Evolutionary conservation across 176 grass and related monocot species (phyloP).

Genomic region (Cenchrus purpureus): DNA sequence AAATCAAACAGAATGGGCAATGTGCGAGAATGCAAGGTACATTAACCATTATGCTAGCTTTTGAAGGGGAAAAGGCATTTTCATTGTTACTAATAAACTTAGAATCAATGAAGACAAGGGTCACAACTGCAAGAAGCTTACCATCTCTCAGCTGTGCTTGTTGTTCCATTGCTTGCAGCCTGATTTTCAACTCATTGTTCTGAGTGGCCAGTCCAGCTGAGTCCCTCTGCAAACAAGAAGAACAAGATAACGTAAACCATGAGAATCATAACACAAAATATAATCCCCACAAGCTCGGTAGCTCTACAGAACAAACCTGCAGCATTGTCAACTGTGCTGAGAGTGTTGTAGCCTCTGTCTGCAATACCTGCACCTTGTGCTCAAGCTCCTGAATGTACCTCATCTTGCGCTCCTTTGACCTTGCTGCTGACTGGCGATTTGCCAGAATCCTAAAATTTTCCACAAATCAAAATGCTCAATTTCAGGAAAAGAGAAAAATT

Average conservation of each 20-base stretch:
- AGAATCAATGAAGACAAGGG: neutral
- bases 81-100: neutral
- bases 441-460: slow-evolving; percentile 69
- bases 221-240: slow-evolving; percentile 72
- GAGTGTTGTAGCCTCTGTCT: slow-evolving; percentile 92
- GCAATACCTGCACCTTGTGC: slow-evolving; percentile 86
- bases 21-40: neutral
- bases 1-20: slow-evolving; percentile 1
- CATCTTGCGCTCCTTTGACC: slow-evolving; percentile 98
- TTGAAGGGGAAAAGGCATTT: slow-evolving; percentile 1
- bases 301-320: slow-evolving; percentile 62
- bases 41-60: neutral
- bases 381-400: slow-evolving; percentile 96
- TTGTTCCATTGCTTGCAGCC: slow-evolving; percentile 94
- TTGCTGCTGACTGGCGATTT: slow-evolving; percentile 81
- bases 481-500: neutral
- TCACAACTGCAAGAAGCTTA: slow-evolving; percentile 48
- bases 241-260: slow-evolving; percentile 5
- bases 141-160: slow-evolving; percentile 96
- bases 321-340: slow-evolving; percentile 90
- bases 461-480: slow-evolving; percentile 12
- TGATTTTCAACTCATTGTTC: slow-evolving; percentile 91
- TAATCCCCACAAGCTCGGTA: slow-evolving; percentile 23
- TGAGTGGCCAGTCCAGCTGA: slow-evolving; percentile 79
- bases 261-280: neutral